phyloP scores from a whole-genome alignment of 306 rosid genomes.

The Prinsepia uniflora region DNA sequence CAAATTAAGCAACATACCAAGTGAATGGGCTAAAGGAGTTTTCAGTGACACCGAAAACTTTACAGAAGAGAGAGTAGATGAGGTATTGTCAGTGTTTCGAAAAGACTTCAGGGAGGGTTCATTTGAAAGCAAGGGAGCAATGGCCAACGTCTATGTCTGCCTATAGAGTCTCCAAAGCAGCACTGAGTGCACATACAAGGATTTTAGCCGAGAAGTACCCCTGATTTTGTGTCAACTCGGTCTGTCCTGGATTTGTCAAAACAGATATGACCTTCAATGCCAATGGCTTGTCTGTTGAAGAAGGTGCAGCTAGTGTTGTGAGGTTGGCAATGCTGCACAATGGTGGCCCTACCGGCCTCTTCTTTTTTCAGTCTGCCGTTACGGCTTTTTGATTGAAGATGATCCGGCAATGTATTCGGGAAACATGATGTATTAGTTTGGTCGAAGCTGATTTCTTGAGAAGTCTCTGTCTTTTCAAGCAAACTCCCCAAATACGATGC shows the following conservation, averaged over 20 bases:
- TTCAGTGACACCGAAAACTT: slow-evolving; percentile 40
- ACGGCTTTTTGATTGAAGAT: slow-evolving; percentile 12
- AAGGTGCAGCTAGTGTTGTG: slow-evolving; percentile 50
- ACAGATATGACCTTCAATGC: slow-evolving; percentile 36
- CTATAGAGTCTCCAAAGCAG: slow-evolving; percentile 44
- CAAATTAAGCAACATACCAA: slow-evolving; percentile 6
- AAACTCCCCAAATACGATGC: too few species aligned
- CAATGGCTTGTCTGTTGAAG: slow-evolving; percentile 36
- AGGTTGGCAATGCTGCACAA: slow-evolving; percentile 43
- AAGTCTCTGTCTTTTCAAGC: background rate
- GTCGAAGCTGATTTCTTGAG: background rate
- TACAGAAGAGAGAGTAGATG: slow-evolving; percentile 41
- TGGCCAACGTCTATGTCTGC: slow-evolving; percentile 34
- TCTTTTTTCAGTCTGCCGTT: slow-evolving; percentile 28
- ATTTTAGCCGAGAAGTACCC: slow-evolving; percentile 38
- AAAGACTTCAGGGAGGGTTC: slow-evolving; percentile 38
- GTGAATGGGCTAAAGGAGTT: slow-evolving; percentile 33
- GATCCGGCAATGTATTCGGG: background rate
- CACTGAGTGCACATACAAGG: slow-evolving; percentile 42
- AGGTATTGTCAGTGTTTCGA: slow-evolving; percentile 32
- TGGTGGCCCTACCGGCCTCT: slow-evolving; percentile 50
- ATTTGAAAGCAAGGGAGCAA: slow-evolving; percentile 33
- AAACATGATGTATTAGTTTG: slow-evolving; percentile 31
- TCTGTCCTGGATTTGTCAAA: slow-evolving; percentile 48
- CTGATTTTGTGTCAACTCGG: slow-evolving; percentile 33